A percentile compares a stretch with the other conserved stretches of the same genome.
These are phyloP conservation scores for Thelonectria blattea DNA, from an alignment of 2,329 filamentous ascomycete genomes.

Conservation along the genomic window DNA sequence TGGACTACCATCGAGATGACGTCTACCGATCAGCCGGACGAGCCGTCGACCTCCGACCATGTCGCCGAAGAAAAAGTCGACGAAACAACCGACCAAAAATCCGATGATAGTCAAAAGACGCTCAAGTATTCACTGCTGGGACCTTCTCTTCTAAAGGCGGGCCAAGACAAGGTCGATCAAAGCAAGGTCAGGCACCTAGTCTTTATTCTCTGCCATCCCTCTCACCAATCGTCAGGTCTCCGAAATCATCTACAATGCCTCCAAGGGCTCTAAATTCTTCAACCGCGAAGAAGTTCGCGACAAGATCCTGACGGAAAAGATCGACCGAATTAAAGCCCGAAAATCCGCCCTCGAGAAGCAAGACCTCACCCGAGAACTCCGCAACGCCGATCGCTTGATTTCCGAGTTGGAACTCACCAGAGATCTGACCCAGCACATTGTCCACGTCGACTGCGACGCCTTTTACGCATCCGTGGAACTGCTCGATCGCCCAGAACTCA, in stretches of 20 bases:
- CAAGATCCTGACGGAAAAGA: conserved; percentile 82
- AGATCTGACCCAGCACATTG: conserved; percentile 82
- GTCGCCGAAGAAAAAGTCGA: conserved; percentile 1
- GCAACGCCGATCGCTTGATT: conserved; percentile 81
- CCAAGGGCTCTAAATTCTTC: conserved; percentile 96
- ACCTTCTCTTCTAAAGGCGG: conserved; percentile 90
- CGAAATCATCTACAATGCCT: conserved; percentile 95
- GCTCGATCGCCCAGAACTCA: conserved; percentile 81
- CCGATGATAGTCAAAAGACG: conserved; percentile 49
- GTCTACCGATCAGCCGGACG: conserved; percentile 21
- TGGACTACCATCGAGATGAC: conserved; percentile 28
- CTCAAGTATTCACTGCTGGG: conserved; percentile 91
- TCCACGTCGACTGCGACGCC: conserved; percentile 96
- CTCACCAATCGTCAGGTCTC: conserved; percentile 66
- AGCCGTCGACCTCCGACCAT: conserved; percentile 22
- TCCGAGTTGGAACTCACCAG: conserved; percentile 77
- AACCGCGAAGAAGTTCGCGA: conserved; percentile 86
- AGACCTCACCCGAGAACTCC: conserved; percentile 75
- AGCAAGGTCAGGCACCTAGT: conserved; percentile 62
- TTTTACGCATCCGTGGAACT: conserved; percentile 97
- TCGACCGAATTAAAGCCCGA: conserved; percentile 76
- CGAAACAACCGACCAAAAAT: neutral
- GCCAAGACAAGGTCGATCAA: conserved; percentile 93
- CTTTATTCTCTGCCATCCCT: too few species aligned
- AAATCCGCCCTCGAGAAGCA: conserved; percentile 77